phyloP scores from a whole-genome alignment of 805 yeast species.

The Hanseniaspora nectarophila region DNA sequence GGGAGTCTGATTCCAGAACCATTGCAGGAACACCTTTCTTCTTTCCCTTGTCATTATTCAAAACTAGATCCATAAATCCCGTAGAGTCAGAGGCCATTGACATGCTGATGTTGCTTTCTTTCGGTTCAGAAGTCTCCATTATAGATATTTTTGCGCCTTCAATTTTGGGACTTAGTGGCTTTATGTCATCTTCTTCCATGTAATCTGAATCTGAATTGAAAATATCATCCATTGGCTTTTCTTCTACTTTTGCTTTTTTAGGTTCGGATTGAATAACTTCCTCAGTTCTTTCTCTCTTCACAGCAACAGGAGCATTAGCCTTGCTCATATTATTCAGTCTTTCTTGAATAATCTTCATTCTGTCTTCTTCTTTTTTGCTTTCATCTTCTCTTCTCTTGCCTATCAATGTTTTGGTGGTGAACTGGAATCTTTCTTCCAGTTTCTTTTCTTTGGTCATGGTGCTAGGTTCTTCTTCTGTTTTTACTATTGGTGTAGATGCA shows the following conservation, averaged over 20 bases:
- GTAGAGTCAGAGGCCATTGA: slow-evolving; percentile 8
- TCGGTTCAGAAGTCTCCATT: neutral
- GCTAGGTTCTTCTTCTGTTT: neutral
- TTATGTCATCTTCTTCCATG: slow-evolving; percentile 1
- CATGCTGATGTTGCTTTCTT: neutral
- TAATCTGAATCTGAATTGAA: slow-evolving; percentile 8
- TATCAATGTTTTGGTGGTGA: slow-evolving; percentile 1
- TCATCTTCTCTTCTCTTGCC: slow-evolving; percentile 11
- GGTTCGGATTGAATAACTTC: neutral
- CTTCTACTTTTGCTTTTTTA: neutral
- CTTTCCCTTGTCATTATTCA: neutral
- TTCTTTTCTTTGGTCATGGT: neutral
- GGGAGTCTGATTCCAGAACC: slow-evolving; percentile 11
- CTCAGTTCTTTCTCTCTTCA: neutral
- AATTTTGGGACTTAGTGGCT: neutral
- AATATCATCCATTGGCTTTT: slow-evolving; percentile 4
- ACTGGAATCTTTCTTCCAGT: slow-evolving; percentile 8
- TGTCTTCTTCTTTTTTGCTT: slow-evolving; percentile 9
- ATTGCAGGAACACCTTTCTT: neutral
- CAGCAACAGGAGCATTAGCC: neutral
- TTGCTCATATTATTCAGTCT: neutral
- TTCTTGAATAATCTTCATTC: slow-evolving; percentile 11
- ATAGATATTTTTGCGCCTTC: neutral
- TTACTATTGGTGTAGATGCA: neutral
- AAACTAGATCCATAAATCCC: slow-evolving; percentile 10